A percentile compares a stretch with the other conserved stretches of the same genome.
Conservation (phyloP, 2,329 filamentous ascomycete species). For the Nemania diffusa region DNA sequence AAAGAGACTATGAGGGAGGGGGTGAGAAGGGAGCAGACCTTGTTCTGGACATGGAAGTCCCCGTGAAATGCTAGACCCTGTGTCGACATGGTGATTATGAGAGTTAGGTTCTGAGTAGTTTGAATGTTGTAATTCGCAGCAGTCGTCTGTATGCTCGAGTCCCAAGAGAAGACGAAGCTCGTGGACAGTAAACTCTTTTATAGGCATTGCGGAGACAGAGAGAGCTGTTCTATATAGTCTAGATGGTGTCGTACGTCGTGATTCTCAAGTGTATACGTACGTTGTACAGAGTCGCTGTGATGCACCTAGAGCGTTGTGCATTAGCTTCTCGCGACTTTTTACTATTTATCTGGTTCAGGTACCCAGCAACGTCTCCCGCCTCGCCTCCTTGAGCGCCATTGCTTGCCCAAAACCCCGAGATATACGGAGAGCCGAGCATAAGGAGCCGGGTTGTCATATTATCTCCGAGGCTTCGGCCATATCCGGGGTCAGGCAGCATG, state of each 20-base stretch:
- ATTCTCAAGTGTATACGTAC: neutral
- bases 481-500: neutral
- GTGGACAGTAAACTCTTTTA: slow-evolving; percentile 35
- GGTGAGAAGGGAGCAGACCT: slow-evolving; percentile 13
- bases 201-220: slow-evolving; percentile 29
- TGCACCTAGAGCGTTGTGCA: slow-evolving; percentile 5
- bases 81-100: slow-evolving; percentile 31
- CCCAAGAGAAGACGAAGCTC: slow-evolving; percentile 31
- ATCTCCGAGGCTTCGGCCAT: slow-evolving; percentile 31
- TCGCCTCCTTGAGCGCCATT: neutral
- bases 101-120: neutral
- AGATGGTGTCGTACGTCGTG: neutral
- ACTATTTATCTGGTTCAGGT: neutral
- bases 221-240: neutral
- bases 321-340: slow-evolving; percentile 8
- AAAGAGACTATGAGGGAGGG: neutral
- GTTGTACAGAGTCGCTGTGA: neutral
- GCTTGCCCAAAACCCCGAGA: slow-evolving; percentile 8
- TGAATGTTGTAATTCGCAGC: slow-evolving; percentile 3
- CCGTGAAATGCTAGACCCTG: slow-evolving; percentile 27
- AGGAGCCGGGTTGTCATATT: slow-evolving; percentile 6
- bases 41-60: slow-evolving; percentile 26
- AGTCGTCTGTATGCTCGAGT: slow-evolving; percentile 30
- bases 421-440: neutral
- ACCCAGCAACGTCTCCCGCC: too few species aligned